Evolutionary conservation across 805 yeast species (phyloP).

Genomic region (Zygoascus bituminiphila): DNA sequence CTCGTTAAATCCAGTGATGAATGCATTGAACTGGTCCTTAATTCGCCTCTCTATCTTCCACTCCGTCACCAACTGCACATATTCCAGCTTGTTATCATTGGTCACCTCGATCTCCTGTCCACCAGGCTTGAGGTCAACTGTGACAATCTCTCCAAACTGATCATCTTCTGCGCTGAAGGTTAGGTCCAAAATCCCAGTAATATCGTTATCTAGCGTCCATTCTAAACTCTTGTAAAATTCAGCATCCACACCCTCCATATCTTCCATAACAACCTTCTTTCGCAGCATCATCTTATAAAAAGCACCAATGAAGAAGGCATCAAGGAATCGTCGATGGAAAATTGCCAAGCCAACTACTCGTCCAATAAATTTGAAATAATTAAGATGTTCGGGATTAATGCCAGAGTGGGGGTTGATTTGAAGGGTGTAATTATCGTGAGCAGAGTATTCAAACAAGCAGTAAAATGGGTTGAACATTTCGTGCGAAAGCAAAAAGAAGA

Average conservation of each 20-base stretch:
- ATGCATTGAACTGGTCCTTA: conserved; percentile 92
- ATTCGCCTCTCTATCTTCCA: conserved; percentile 93
- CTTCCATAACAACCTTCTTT: conserved; percentile 90
- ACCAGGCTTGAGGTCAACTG: conserved; percentile 80
- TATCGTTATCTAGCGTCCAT: conserved; percentile 94
- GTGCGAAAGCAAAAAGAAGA: conserved; percentile 90
- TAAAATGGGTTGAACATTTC: conserved; percentile 99
- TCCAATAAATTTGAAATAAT: conserved; percentile 96
- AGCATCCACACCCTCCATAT: conserved; percentile 98
- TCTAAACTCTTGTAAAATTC: conserved; percentile 90
- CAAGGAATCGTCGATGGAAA: conserved; percentile 95
- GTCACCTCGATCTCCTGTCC: conserved; percentile 89
- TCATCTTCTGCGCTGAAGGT: conserved; percentile 85
- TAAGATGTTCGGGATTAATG: conserved; percentile 95
- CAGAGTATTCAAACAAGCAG: conserved; percentile 93
- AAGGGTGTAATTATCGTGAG: conserved; percentile 94
- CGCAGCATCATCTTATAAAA: conserved; percentile 95
- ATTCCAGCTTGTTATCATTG: conserved; percentile 90
- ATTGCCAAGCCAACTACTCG: conserved; percentile 97
- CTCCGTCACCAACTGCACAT: conserved; percentile 88
- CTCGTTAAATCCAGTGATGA: conserved; percentile 95
- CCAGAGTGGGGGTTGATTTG: conserved; percentile 97
- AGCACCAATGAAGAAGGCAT: conserved; percentile 97
- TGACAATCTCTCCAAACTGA: conserved; percentile 86
- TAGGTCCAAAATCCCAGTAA: conserved; percentile 76